These are phyloP conservation scores for Claviceps sorghi DNA, from an alignment of 2,329 filamentous ascomycete genomes.

Conservation along the genomic window DNA sequence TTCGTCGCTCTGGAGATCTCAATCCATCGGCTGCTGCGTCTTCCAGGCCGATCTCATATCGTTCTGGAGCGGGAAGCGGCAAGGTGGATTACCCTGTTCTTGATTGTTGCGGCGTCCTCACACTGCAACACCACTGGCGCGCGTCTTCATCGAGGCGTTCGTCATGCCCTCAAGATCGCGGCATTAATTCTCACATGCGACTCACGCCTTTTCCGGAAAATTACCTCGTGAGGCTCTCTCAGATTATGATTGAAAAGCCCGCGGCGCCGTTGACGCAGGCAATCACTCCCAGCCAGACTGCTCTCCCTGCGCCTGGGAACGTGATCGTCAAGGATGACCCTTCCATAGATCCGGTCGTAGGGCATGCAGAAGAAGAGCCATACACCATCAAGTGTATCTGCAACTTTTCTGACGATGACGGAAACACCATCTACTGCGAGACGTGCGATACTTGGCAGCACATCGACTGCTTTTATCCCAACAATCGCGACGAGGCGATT, in stretches of 20 bases:
- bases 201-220: slow-evolving; percentile 22
- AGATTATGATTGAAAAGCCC: slow-evolving; percentile 50
- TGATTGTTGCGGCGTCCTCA: slow-evolving; percentile 3
- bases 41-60: background rate
- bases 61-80: background rate
- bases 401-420: slow-evolving; percentile 84
- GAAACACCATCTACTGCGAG: slow-evolving; percentile 94
- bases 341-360: slow-evolving; percentile 27
- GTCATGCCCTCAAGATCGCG: slow-evolving; percentile 44
- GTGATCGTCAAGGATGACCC: slow-evolving; percentile 24
- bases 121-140: slow-evolving; percentile 14
- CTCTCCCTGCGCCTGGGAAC: slow-evolving; percentile 20
- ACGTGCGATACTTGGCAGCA: slow-evolving; percentile 96
- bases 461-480: slow-evolving; percentile 84
- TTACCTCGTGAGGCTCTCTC: slow-evolving; percentile 28
- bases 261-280: slow-evolving; percentile 38
- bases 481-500: slow-evolving; percentile 57
- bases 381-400: slow-evolving; percentile 99
- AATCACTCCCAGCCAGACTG: slow-evolving; percentile 39
- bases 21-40: background rate
- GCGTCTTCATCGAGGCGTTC: slow-evolving; percentile 32
- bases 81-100: background rate
- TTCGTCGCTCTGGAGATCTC: background rate
- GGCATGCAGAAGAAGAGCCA: slow-evolving; percentile 55
- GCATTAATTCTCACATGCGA: slow-evolving; percentile 29